Percentiles rank a stretch among this genome's conserved stretches.
These are phyloP conservation scores for Hypsizygus marmoreus DNA, from an alignment of 768 basidiomycete genomes.

Conservation along the genomic window DNA sequence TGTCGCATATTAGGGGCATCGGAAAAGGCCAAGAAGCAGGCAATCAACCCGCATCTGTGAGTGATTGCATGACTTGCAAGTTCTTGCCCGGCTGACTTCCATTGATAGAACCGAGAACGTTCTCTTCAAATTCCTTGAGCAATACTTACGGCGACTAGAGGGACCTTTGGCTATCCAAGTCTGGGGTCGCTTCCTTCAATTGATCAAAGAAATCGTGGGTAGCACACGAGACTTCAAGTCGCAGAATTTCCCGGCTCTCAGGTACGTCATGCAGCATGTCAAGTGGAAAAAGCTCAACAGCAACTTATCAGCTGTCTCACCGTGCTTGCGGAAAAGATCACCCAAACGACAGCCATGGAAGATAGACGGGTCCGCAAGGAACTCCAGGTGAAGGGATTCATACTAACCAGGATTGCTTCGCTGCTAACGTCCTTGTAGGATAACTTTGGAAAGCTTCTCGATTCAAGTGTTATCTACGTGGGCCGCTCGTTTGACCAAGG, in stretches of 20 bases:
- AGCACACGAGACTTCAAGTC: slow-evolving; percentile 67
- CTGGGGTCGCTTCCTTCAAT: slow-evolving; percentile 76
- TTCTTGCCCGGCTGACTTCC: slow-evolving; percentile 8
- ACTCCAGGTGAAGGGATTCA: slow-evolving; percentile 59
- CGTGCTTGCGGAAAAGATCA: slow-evolving; percentile 79
- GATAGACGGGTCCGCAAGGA: slow-evolving; percentile 88
- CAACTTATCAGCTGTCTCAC: slow-evolving; percentile 63
- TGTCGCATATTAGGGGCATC: slow-evolving; percentile 54
- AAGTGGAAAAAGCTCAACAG: neutral
- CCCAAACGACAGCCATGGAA: slow-evolving; percentile 89
- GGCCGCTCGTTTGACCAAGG: slow-evolving; percentile 74
- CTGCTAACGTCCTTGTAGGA: slow-evolving; percentile 48
- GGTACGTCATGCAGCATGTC: slow-evolving; percentile 44
- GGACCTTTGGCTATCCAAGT: slow-evolving; percentile 92
- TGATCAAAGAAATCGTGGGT: slow-evolving; percentile 77
- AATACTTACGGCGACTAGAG: slow-evolving; percentile 81
- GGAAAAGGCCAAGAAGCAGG: slow-evolving; percentile 63
- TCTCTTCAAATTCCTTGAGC: slow-evolving; percentile 87
- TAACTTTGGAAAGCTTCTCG: slow-evolving; percentile 81
- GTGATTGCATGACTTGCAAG: slow-evolving; percentile 24
- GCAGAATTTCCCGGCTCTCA: slow-evolving; percentile 70
- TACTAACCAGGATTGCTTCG: neutral
- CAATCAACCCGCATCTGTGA: slow-evolving; percentile 69
- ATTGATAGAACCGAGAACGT: slow-evolving; percentile 60
- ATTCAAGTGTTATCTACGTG: slow-evolving; percentile 72